A percentile compares a stretch with the other conserved stretches of the same genome.
Evolutionary conservation across 1,284 basidiomycete genomes (phyloP).

Genomic region (Leccinum huronense): DNA sequence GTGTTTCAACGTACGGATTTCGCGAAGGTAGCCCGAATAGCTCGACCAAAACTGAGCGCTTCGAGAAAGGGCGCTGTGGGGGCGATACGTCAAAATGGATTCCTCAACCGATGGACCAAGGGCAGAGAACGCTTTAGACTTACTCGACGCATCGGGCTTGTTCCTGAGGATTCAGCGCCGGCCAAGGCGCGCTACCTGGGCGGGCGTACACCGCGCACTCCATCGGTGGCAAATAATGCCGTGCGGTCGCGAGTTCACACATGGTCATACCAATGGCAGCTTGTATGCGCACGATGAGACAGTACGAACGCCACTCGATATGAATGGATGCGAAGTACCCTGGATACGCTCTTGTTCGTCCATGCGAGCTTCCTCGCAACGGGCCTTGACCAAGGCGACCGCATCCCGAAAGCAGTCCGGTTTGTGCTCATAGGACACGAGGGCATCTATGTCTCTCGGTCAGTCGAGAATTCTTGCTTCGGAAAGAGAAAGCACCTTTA

Average conservation of each 20-base stretch:
- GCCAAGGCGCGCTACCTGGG: constrained; percentile 10
- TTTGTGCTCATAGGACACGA: constrained; percentile 35
- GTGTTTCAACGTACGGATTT: constrained; percentile 56
- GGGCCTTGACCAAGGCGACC: constrained; percentile 44
- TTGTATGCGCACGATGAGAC: constrained; percentile 34
- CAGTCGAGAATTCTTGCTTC: not conserved
- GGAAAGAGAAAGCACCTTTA: not conserved
- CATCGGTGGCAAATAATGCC: constrained; percentile 60
- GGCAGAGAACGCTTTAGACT: not conserved
- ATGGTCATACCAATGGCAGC: constrained; percentile 75
- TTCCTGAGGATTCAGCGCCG: constrained; percentile 17
- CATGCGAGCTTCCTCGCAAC: constrained; percentile 58
- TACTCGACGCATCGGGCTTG: constrained; percentile 57
- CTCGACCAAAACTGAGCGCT: constrained; percentile 82
- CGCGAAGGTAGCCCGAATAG: constrained; percentile 76
- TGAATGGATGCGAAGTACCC: constrained; percentile 33
- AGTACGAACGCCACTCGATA: constrained; percentile 1
- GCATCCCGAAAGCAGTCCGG: constrained; percentile 66
- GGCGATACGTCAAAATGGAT: not conserved
- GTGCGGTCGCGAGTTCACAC: constrained; percentile 71
- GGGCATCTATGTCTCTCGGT: constrained; percentile 17
- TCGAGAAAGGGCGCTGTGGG: constrained; percentile 60
- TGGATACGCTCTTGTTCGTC: constrained; percentile 58
- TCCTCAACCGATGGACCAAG: not conserved
- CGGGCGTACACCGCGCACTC: constrained; percentile 54